These are phyloP conservation scores for Phytophthora rubi DNA, from an alignment of 352 stramenopile genomes.

Conservation along the genomic window DNA sequence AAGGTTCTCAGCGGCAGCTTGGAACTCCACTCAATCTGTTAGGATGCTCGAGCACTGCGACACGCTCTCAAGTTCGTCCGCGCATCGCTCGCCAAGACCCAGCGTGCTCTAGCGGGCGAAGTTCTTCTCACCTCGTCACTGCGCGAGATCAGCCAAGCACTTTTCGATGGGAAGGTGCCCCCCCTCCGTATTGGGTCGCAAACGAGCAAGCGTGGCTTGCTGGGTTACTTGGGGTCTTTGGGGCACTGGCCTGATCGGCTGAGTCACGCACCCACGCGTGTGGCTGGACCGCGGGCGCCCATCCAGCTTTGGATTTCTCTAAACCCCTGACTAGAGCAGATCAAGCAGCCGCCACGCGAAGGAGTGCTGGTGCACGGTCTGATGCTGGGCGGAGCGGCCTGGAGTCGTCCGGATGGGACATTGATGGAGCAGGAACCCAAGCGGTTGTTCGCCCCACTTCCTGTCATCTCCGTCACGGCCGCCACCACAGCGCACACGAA, in stretches of 20 bases:
- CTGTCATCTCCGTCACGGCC: constrained; percentile 78
- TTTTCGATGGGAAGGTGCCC: constrained; percentile 79
- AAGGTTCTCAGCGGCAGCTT: constrained; percentile 64
- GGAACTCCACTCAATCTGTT: constrained; percentile 84
- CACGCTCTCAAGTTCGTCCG: constrained; percentile 61
- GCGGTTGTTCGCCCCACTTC: constrained; percentile 67
- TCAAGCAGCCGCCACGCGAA: constrained; percentile 75
- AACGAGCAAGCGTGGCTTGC: constrained; percentile 80
- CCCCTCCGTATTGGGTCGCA: constrained; percentile 43
- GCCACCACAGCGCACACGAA: constrained; percentile 81
- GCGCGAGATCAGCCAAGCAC: constrained; percentile 59
- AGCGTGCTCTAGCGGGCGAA: constrained; percentile 68
- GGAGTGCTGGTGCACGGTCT: constrained; percentile 80
- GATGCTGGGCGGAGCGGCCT: constrained; percentile 73
- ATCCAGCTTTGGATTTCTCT: constrained; percentile 71
- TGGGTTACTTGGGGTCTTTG: constrained; percentile 68
- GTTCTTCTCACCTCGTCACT: constrained; percentile 61
- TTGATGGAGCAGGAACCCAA: constrained; percentile 85
- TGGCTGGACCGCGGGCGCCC: constrained; percentile 74
- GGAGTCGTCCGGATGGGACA: constrained; percentile 72
- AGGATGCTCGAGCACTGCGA: constrained; percentile 76
- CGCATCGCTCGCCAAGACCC: constrained; percentile 53
- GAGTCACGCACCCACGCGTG: constrained; percentile 56
- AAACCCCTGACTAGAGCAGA: constrained; percentile 80
- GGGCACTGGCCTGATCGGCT: constrained; percentile 67